Evolutionary conservation across 345 rosid genomes (phyloP).

Genomic region (Streptanthus diversifolius): DNA sequence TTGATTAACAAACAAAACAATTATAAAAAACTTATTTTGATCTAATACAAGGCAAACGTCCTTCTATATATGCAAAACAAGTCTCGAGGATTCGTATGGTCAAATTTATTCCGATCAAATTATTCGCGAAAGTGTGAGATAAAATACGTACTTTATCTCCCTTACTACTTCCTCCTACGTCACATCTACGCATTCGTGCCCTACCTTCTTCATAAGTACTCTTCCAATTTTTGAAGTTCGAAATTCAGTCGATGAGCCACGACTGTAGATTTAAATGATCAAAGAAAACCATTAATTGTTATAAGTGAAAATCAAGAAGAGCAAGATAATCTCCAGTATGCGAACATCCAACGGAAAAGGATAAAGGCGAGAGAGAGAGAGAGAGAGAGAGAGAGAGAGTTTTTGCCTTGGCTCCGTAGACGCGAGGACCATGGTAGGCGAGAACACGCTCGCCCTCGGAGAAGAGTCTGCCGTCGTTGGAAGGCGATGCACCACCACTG

Average conservation of each 20-base stretch:
- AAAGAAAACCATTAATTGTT: background rate
- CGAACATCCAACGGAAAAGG: background rate
- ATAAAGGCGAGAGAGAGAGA: background rate
- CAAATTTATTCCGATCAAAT: constrained; percentile 33
- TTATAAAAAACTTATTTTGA: background rate
- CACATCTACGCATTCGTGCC: constrained; percentile 27
- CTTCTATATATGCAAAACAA: constrained; percentile 3
- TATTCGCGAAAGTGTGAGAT: constrained; percentile 23
- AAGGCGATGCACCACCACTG: constrained; percentile 65
- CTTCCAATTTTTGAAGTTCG: background rate
- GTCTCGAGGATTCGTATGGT: constrained; percentile 30
- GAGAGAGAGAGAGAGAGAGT: no score
- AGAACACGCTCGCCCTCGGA: constrained; percentile 91
- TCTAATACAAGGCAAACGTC: background rate
- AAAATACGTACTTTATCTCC: constrained; percentile 16
- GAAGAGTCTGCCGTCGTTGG: constrained; percentile 52
- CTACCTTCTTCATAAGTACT: constrained; percentile 16
- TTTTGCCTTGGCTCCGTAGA: constrained; percentile 92
- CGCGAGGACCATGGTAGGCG: constrained; percentile 93
- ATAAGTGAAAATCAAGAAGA: background rate
- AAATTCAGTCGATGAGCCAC: constrained; percentile 3
- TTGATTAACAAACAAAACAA: background rate
- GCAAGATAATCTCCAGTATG: background rate
- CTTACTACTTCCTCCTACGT: constrained; percentile 23
- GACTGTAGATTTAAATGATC: background rate